Base-by-base conservation (phyloP, 2,329 filamentous ascomycete genomes). In the Penicillium thymicola region DNA sequence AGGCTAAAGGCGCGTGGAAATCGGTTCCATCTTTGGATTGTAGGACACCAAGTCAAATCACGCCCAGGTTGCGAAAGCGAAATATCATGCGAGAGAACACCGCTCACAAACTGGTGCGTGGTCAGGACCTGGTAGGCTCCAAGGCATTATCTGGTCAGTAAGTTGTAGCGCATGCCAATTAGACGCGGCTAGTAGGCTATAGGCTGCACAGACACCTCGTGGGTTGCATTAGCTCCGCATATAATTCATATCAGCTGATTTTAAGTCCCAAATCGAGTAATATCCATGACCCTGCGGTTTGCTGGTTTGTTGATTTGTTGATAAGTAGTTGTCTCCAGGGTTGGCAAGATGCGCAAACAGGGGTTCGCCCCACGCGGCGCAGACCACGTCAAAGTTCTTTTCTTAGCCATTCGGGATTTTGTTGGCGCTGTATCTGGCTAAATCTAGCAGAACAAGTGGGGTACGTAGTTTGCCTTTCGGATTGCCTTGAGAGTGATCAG, bases 201-300 rank as follows among this genome's bases (percentile, higher is more conserved):
- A 58, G 59, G 55, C 41, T 57, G 34, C 41, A 47, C 41, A 51
- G 46, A 42, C 21, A 46, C 21, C 48, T 59, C 50, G 44, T 42
- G 25, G 47, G 30, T 41, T 63, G 64, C 63, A 62, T 63, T 66
- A 63, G 61, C 46, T 59, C 57, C 62, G 64, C 64, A 65, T 55
- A 36, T 36, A 25, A 42, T 32, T 57, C 51, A 43, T 50, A 63
- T 66, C 64, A 66, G 59, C 64, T 66, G 64, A 66, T 41, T 41
- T 45, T 30, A 37, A 54, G 40, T 43, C 23, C 43, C 51, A 23
- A 46, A 46, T 49, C 42, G 32, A 57, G 40, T 23, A 47, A 54
- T 54, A 51, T 18, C 30, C 11, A 28, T 2, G 23, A 21, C n/a
- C n/a, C 30, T 38, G 18, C 13, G 30, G n/a, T 32, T 21, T 23